These are phyloP conservation scores for Luzula sylvatica DNA, from an alignment of 176 grass and related monocot genomes.

Conservation along the genomic window DNA sequence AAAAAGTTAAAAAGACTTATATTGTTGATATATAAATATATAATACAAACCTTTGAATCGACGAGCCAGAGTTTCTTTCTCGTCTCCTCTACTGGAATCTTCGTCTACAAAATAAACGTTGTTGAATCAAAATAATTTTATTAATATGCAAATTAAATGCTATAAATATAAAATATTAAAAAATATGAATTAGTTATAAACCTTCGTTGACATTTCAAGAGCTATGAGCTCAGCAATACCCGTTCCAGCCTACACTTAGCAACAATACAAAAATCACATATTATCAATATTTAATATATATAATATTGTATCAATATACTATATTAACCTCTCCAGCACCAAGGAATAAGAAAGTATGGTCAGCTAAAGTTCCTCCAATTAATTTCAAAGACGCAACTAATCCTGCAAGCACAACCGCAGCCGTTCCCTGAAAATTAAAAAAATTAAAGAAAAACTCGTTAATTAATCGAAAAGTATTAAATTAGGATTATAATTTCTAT, in stretches of 20 bases:
- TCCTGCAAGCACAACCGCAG: conserved; percentile 86
- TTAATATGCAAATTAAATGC: background rate
- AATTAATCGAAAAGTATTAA: background rate
- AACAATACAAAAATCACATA: conserved; percentile 14
- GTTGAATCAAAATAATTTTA: background rate
- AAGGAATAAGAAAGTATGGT: conserved; percentile 86
- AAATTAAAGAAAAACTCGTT: too few relatives aligned
- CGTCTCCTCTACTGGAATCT: conserved; percentile 57
- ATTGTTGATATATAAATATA: too few relatives aligned
- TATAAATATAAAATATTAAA: background rate
- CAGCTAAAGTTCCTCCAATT: conserved; percentile 62
- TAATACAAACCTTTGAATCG: conserved; percentile 75
- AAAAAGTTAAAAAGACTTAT: conserved; percentile 5
- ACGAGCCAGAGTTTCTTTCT: conserved; percentile 96
- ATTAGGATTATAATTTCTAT: too few relatives aligned
- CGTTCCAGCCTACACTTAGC: conserved; percentile 62
- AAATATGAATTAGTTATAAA: conserved; percentile 21
- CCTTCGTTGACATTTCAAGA: conserved; percentile 94
- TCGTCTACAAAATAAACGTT: conserved; percentile 47
- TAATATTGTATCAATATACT: conserved; percentile 18
- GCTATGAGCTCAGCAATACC: conserved; percentile 96
- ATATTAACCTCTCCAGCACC: conserved; percentile 88
- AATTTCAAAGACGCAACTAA: conserved; percentile 71
- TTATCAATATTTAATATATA: background rate
- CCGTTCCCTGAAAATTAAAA: conserved; percentile 56